Conservation (phyloP, 2,329 filamentous ascomycete species). For the Neocatenulostroma microsporum region DNA sequence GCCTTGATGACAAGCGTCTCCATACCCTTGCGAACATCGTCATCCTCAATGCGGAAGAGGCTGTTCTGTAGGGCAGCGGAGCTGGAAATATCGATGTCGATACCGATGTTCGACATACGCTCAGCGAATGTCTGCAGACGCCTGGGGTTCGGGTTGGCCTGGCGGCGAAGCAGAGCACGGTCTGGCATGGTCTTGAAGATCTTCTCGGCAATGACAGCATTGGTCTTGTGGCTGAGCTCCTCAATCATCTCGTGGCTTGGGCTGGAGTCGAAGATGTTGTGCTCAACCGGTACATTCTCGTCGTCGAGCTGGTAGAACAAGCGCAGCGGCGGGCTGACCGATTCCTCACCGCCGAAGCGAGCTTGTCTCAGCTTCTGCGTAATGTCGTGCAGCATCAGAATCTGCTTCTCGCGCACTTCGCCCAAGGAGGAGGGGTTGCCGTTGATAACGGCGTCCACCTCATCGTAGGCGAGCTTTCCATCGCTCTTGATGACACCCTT, state of each 20-base stretch:
- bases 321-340: conserved; percentile 71
- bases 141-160: conserved; percentile 75
- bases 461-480: conserved; percentile 73
- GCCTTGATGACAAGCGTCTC: conserved; percentile 91
- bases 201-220: conserved; percentile 80
- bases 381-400: conserved; percentile 71
- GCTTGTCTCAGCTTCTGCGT: conserved; percentile 85
- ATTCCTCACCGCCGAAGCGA: conserved; percentile 67
- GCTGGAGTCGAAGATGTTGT: conserved; percentile 91
- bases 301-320: conserved; percentile 92
- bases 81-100: conserved; percentile 80
- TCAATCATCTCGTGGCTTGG: conserved; percentile 87
- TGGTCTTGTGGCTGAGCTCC: conserved; percentile 89
- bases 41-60: conserved; percentile 84
- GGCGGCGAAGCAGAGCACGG: conserved; percentile 84
- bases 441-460: conserved; percentile 75
- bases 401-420: conserved; percentile 62
- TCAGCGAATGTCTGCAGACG: conserved; percentile 86
- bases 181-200: conserved; percentile 72
- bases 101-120: conserved; percentile 84
- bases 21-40: conserved; percentile 91
- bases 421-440: conserved; percentile 56
- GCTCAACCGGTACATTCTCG: conserved; percentile 93
- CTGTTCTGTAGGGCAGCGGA: conserved; percentile 90
- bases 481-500: conserved; percentile 88